Percentiles rank a stretch among this genome's conserved stretches.
Evolutionary conservation across 768 basidiomycete genomes (phyloP).

Genomic region (Amanita subjunquillea): DNA sequence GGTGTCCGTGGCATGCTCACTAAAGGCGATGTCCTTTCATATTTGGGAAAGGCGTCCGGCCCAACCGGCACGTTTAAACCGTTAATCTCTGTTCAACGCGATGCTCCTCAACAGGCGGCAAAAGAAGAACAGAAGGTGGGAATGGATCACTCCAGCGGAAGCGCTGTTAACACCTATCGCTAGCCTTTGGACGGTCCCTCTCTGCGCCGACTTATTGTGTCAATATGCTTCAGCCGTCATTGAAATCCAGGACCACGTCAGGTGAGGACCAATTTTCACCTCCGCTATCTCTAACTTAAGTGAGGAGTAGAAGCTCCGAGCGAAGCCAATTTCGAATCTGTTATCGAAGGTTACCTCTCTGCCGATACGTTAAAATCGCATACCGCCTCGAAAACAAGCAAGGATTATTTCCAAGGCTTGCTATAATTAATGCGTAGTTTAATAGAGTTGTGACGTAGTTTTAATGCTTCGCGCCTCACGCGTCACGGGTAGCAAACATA

Average conservation of each 20-base stretch:
- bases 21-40: constrained; percentile 88
- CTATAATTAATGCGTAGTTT: not conserved
- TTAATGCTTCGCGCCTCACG: not conserved
- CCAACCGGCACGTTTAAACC: constrained; percentile 66
- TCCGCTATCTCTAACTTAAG: not conserved
- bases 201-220: constrained; percentile 57
- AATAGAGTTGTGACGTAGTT: not conserved
- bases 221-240: constrained; percentile 43
- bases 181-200: constrained; percentile 54
- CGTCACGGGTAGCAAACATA: not conserved
- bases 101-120: constrained; percentile 20
- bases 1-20: constrained; percentile 91
- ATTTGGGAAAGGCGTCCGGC: constrained; percentile 72
- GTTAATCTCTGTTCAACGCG: constrained; percentile 25
- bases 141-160: not conserved
- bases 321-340: constrained; percentile 56
- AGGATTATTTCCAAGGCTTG: constrained; percentile 5
- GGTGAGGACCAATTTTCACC: constrained; percentile 22
- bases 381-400: not conserved
- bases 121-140: constrained; percentile 29
- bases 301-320: constrained; percentile 23
- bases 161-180: not conserved
- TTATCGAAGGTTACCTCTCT: constrained; percentile 64
- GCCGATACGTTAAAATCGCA: not conserved
- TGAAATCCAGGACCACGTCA: constrained; percentile 34